Conservation (phyloP, 805 yeast species). For the Wickerhamomyces hampshirensis region DNA sequence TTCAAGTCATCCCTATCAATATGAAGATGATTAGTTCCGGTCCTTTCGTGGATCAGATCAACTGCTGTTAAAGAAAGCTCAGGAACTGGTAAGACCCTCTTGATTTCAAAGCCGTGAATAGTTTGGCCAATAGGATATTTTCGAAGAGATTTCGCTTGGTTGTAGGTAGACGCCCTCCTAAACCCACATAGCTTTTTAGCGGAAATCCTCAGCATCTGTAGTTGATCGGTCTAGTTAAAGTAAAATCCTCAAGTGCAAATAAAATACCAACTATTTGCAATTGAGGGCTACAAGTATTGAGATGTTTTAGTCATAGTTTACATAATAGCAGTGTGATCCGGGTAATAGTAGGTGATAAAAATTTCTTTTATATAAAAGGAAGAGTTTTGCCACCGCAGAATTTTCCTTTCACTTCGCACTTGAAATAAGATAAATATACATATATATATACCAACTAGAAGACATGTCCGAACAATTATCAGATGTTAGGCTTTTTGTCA, state of each 20-base stretch:
- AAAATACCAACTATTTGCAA: too few relatives aligned
- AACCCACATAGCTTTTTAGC: slow-evolving; percentile 1
- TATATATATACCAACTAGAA: too few relatives aligned
- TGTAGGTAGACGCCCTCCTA: slow-evolving; percentile 23
- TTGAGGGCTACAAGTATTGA: too few relatives aligned
- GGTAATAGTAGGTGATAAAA: too few relatives aligned
- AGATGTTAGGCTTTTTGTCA: slow-evolving; percentile 47
- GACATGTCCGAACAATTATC: slow-evolving; percentile 28
- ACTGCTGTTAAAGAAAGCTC: slow-evolving; percentile 80
- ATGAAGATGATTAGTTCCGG: slow-evolving; percentile 82
- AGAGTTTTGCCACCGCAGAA: too few relatives aligned
- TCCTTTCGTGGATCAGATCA: slow-evolving; percentile 55
- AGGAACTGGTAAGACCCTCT: slow-evolving; percentile 65
- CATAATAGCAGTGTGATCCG: too few relatives aligned
- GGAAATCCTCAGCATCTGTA: not conserved
- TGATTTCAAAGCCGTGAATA: slow-evolving; percentile 63
- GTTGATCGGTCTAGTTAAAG: too few relatives aligned
- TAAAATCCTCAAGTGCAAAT: too few relatives aligned
- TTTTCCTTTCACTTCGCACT: too few relatives aligned
- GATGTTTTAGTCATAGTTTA: too few relatives aligned
- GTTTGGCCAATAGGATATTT: slow-evolving; percentile 62
- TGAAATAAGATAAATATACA: too few relatives aligned
- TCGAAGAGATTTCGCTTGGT: slow-evolving; percentile 31
- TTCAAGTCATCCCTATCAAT: slow-evolving; percentile 78
- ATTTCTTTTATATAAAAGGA: too few relatives aligned